Percentiles rank a stretch among this genome's conserved stretches.
Conservation (phyloP, 768 basidiomycete genomes). For the Pisolithus albus region DNA sequence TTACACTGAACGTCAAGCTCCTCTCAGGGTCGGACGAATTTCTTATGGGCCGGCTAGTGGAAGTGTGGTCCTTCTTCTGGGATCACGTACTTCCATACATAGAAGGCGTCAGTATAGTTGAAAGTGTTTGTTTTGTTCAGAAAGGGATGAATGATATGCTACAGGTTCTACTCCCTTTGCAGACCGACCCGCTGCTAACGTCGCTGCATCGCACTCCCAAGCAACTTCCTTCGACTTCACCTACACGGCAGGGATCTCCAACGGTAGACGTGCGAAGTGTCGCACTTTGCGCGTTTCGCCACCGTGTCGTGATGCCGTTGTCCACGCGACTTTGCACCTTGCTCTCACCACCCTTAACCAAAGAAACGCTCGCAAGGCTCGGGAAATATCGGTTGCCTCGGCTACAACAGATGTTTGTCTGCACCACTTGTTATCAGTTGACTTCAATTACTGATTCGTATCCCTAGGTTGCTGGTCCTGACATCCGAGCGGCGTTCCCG, state of each 20-base stretch:
- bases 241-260: slow-evolving; percentile 43
- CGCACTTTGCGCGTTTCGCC: slow-evolving; percentile 75
- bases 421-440: neutral
- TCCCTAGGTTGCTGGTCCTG: slow-evolving; percentile 61
- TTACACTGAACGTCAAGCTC: slow-evolving; percentile 84
- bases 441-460: slow-evolving; percentile 2
- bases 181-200: slow-evolving; percentile 56
- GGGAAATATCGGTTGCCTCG: slow-evolving; percentile 58
- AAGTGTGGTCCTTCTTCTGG: slow-evolving; percentile 93
- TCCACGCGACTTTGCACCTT: slow-evolving; percentile 49
- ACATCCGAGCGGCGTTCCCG: slow-evolving; percentile 59
- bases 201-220: slow-evolving; percentile 62
- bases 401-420: slow-evolving; percentile 70
- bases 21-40: slow-evolving; percentile 70
- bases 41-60: slow-evolving; percentile 70
- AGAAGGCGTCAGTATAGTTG: slow-evolving; percentile 59
- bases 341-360: slow-evolving; percentile 45
- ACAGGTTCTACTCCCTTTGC: slow-evolving; percentile 54
- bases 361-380: slow-evolving; percentile 51
- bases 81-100: slow-evolving; percentile 81
- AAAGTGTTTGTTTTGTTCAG: neutral
- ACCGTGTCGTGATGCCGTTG: slow-evolving; percentile 68
- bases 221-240: slow-evolving; percentile 45
- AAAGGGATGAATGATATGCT: slow-evolving; percentile 17
- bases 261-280: slow-evolving; percentile 77